These are phyloP conservation scores for Ganoderma multipileum DNA, from an alignment of 1,284 basidiomycete species.

Conservation along the genomic window DNA sequence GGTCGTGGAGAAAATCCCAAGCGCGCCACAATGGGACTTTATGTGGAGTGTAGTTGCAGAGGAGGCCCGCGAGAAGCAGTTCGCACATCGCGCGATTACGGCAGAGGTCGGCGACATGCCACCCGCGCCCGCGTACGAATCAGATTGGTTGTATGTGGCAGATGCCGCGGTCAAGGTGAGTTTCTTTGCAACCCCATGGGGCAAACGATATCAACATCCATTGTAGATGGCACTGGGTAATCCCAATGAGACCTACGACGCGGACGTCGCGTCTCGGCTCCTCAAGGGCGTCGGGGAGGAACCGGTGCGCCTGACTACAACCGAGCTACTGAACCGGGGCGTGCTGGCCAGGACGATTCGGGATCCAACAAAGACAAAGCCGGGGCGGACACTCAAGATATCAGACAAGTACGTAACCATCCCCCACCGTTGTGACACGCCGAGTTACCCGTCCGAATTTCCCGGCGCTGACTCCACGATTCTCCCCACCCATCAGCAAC, in stretches of 20 bases:
- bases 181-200: neutral
- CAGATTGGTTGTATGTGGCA: slow-evolving; percentile 56
- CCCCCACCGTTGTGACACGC: slow-evolving; percentile 12
- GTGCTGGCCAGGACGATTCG: slow-evolving; percentile 70
- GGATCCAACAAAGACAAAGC: slow-evolving; percentile 64
- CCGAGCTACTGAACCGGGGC: slow-evolving; percentile 63
- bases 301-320: slow-evolving; percentile 58
- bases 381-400: slow-evolving; percentile 76
- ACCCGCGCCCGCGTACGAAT: slow-evolving; percentile 37
- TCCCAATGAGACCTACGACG: slow-evolving; percentile 69
- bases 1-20: slow-evolving; percentile 51
- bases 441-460: slow-evolving; percentile 6
- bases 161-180: slow-evolving; percentile 76
- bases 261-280: slow-evolving; percentile 60
- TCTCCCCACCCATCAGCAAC: slow-evolving; percentile 51
- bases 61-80: slow-evolving; percentile 75
- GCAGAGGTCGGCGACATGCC: slow-evolving; percentile 51
- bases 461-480: neutral
- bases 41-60: slow-evolving; percentile 75
- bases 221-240: slow-evolving; percentile 79
- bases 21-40: slow-evolving; percentile 68
- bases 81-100: slow-evolving; percentile 65
- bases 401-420: slow-evolving; percentile 61
- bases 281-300: slow-evolving; percentile 63
- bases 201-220: neutral